These are phyloP conservation scores for Peronospora destructor DNA, from an alignment of 352 stramenopile species.

Conservation along the genomic window DNA sequence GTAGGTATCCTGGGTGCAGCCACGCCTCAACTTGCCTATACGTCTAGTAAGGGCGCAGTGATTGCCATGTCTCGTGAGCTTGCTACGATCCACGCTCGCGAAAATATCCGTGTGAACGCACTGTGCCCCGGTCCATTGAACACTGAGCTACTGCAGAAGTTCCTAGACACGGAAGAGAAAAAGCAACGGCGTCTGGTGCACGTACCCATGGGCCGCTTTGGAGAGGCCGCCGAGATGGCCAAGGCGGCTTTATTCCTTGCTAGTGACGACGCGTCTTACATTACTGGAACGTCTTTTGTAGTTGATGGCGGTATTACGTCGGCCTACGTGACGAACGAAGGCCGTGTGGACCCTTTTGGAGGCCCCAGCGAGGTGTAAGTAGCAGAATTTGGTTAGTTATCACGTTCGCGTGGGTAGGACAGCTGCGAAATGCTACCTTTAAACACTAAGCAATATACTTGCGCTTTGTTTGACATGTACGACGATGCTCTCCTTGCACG, in stretches of 20 bases:
- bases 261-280: slow-evolving; percentile 80
- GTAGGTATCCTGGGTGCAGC: slow-evolving; percentile 73
- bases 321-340: slow-evolving; percentile 80
- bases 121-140: slow-evolving; percentile 81
- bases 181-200: slow-evolving; percentile 82
- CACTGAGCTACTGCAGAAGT: slow-evolving; percentile 84
- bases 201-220: slow-evolving; percentile 84
- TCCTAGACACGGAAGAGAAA: slow-evolving; percentile 78
- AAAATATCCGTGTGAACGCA: slow-evolving; percentile 87
- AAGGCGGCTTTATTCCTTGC: slow-evolving; percentile 83
- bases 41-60: slow-evolving; percentile 81
- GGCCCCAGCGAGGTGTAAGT: slow-evolving; percentile 68
- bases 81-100: slow-evolving; percentile 74
- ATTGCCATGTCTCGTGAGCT: slow-evolving; percentile 84
- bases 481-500: background rate
- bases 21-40: slow-evolving; percentile 85
- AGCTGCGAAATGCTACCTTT: slow-evolving; percentile 10
- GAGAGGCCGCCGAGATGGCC: slow-evolving; percentile 81
- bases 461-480: slow-evolving; percentile 9
- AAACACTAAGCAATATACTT: slow-evolving; percentile 11
- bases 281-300: slow-evolving; percentile 82
- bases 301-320: slow-evolving; percentile 86
- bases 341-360: slow-evolving; percentile 71
- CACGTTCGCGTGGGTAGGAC: slow-evolving; percentile 10
- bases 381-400: slow-evolving; percentile 1